Evolutionary conservation across 495 filamentous ascomycete species (phyloP).

Genomic region (Podospora pseudopauciseta): DNA sequence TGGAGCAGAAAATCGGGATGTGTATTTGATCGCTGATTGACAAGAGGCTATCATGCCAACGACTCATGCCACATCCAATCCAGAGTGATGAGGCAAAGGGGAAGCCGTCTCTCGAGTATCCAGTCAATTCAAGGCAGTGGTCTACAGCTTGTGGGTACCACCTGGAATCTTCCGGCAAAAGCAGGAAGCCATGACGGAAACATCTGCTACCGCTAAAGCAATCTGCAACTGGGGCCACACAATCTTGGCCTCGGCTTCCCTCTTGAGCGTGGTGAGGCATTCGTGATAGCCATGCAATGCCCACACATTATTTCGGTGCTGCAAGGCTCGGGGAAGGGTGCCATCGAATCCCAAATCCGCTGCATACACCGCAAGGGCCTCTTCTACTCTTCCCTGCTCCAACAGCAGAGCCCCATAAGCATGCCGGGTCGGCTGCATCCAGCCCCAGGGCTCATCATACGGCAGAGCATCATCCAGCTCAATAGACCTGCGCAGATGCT

Average conservation of each 20-base stretch:
- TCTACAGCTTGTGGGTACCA: neutral
- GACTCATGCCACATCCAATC: no score
- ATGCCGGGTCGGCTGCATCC: constrained; percentile 66
- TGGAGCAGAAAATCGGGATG: no score
- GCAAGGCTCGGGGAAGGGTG: constrained; percentile 53
- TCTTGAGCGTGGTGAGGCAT: constrained; percentile 52
- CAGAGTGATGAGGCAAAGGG: no score
- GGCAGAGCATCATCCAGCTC: constrained; percentile 53
- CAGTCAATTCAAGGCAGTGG: no score
- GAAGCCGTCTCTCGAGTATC: no score
- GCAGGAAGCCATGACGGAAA: constrained; percentile 57
- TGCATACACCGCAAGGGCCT: constrained; percentile 54
- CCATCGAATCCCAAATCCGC: constrained; percentile 60
- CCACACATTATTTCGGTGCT: constrained; percentile 67
- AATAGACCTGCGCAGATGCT: constrained; percentile 51
- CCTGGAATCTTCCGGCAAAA: constrained; percentile 48
- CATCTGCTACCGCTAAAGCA: constrained; percentile 54
- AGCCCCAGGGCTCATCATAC: constrained; percentile 68
- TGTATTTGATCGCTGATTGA: no score
- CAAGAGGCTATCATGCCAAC: no score
- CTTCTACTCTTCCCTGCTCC: constrained; percentile 55
- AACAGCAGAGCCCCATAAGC: constrained; percentile 60
- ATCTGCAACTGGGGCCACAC: constrained; percentile 48
- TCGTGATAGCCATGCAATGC: constrained; percentile 63
- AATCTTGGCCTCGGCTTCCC: constrained; percentile 46